Percentiles rank a stretch among this genome's conserved stretches.
Evolutionary conservation across 2,329 filamentous ascomycete genomes (phyloP).

Genomic region (Paramyrothecium sp.): DNA sequence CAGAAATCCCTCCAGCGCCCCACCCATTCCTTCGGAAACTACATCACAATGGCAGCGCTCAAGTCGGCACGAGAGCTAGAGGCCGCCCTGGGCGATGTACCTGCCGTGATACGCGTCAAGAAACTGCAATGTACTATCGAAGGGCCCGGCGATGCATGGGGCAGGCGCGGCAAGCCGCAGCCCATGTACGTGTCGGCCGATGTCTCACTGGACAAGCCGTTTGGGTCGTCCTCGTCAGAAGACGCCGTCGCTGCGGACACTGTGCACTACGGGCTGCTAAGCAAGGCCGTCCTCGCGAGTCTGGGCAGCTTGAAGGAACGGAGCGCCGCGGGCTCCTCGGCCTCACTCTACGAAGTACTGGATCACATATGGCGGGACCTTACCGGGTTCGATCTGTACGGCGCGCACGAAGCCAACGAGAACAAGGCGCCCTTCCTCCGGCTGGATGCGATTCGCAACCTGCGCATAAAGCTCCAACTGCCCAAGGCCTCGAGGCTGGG

Average conservation of each 20-base stretch:
- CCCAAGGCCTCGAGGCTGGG: constrained; percentile 70
- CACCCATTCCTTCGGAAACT: neutral
- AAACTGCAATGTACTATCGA: constrained; percentile 58
- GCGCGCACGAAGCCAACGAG: constrained; percentile 1
- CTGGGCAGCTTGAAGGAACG: constrained; percentile 30
- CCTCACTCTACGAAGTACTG: constrained; percentile 23
- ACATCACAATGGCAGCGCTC: constrained; percentile 8
- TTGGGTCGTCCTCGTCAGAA: constrained; percentile 53
- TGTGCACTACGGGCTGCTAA: constrained; percentile 71
- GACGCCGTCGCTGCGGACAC: constrained; percentile 69
- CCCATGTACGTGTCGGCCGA: constrained; percentile 60
- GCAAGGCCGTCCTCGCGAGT: constrained; percentile 59
- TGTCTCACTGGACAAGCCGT: constrained; percentile 54
- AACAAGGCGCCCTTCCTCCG: constrained; percentile 26
- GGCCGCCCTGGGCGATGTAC: constrained; percentile 21
- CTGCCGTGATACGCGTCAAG: constrained; percentile 55
- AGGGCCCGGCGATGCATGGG: constrained; percentile 68
- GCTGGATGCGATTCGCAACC: constrained; percentile 33
- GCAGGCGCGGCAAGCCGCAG: constrained; percentile 56
- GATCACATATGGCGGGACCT: constrained; percentile 29
- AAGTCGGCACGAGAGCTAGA: constrained; percentile 20
- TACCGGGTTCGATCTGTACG: constrained; percentile 20
- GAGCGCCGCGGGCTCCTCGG: constrained; percentile 1
- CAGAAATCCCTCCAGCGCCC: no score
- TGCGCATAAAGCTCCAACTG: constrained; percentile 54